Evolutionary conservation across 2,329 filamentous ascomycete species (phyloP).

Genomic region (Cladophialophora bantiana): DNA sequence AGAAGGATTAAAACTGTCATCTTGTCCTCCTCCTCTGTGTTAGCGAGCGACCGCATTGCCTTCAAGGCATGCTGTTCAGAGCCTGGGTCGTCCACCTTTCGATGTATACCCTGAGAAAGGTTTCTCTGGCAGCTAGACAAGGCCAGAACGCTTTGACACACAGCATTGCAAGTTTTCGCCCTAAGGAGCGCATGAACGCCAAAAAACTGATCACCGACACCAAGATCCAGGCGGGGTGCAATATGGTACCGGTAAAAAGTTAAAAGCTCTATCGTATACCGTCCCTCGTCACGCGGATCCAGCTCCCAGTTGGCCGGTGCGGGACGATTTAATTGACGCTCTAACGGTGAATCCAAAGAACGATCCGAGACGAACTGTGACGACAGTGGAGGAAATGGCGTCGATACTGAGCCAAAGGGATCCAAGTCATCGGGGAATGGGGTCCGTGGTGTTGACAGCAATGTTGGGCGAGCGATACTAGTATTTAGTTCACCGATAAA

Average conservation of each 20-base stretch:
- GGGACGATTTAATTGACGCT: no score
- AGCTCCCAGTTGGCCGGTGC: not conserved
- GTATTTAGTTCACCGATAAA: no score
- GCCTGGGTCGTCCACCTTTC: not conserved
- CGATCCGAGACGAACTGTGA: no score
- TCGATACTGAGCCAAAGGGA: no score
- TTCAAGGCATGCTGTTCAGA: not conserved
- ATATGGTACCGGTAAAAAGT: conserved; percentile 21
- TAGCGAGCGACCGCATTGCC: not conserved
- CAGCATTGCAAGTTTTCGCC: not conserved
- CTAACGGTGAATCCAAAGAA: no score
- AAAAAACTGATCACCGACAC: conserved; percentile 15
- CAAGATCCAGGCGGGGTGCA: conserved; percentile 16
- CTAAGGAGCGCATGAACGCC: not conserved
- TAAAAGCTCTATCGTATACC: conserved; percentile 5
- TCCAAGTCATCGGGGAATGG: no score
- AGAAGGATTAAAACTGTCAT: not conserved
- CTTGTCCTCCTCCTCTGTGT: conserved; percentile 5
- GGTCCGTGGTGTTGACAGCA: no score
- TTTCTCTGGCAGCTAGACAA: conserved; percentile 5
- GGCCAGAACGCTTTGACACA: conserved; percentile 14
- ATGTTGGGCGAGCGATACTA: no score
- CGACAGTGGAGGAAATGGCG: no score
- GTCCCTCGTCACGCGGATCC: not conserved
- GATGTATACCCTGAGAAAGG: not conserved